Evolutionary conservation across 371 early-diverging fungal genomes (phyloP).

Genomic region (Mortierella sp.): DNA sequence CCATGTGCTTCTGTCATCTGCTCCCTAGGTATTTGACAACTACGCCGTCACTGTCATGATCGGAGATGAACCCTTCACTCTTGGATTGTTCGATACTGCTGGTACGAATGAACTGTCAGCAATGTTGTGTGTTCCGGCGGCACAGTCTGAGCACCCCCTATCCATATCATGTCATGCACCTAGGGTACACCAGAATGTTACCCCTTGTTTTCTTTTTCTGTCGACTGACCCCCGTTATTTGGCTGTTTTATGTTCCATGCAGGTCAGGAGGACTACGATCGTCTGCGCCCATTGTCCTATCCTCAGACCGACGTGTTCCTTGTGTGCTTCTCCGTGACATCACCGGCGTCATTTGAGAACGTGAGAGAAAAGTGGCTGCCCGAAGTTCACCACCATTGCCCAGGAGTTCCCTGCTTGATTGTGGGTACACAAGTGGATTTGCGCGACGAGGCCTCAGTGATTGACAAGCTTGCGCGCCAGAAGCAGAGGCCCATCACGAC

Average conservation of each 20-base stretch:
- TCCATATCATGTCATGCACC: conserved; percentile 26
- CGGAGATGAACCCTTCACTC: conserved; percentile 90
- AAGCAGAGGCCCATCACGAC: conserved; percentile 84
- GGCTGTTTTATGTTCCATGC: conserved; percentile 14
- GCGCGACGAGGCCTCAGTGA: conserved; percentile 85
- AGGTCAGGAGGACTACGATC: conserved; percentile 98
- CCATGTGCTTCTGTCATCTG: conserved; percentile 1
- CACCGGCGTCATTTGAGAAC: conserved; percentile 93
- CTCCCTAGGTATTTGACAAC: conserved; percentile 92
- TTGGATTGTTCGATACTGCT: conserved; percentile 97
- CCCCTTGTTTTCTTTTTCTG: conserved; percentile 17
- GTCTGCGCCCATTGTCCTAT: conserved; percentile 95
- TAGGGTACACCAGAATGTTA: conserved; percentile 4
- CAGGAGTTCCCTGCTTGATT: conserved; percentile 95
- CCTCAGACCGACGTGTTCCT: conserved; percentile 96
- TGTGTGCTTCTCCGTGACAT: conserved; percentile 96
- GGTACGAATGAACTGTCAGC: conserved; percentile 62
- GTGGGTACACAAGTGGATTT: conserved; percentile 98
- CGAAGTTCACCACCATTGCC: conserved; percentile 96
- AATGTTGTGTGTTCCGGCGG: neutral
- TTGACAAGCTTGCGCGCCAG: conserved; percentile 86
- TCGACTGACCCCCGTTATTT: conserved; percentile 19
- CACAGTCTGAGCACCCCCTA: neutral
- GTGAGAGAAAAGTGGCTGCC: conserved; percentile 92
- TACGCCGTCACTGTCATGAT: conserved; percentile 99